phyloP scores from a whole-genome alignment of 805 yeast genomes.

The Debaryomyces tyrocola region DNA sequence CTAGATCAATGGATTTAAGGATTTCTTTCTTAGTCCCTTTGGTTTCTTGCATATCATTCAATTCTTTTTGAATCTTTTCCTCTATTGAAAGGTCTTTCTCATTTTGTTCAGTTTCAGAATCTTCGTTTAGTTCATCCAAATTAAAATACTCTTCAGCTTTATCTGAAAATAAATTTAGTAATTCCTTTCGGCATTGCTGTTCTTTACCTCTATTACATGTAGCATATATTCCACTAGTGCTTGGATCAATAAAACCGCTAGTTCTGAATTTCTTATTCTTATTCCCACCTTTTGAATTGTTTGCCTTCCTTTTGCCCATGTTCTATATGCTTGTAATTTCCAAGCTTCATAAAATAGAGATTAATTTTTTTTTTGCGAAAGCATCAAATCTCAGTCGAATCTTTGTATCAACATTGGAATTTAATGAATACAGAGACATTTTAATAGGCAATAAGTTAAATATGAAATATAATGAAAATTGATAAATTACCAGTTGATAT shows the following conservation, averaged over 20 bases:
- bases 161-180: slow-evolving; percentile 53
- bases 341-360: too few species aligned
- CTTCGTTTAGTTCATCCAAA: slow-evolving; percentile 22
- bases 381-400: too few species aligned
- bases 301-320: slow-evolving; percentile 32
- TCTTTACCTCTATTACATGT: slow-evolving; percentile 86
- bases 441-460: too few species aligned
- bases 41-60: slow-evolving; percentile 56
- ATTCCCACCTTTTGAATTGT: slow-evolving; percentile 17
- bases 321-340: background rate
- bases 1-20: slow-evolving; percentile 60
- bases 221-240: slow-evolving; percentile 83
- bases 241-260: slow-evolving; percentile 69
- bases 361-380: too few species aligned
- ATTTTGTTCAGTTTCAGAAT: slow-evolving; percentile 30
- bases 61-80: slow-evolving; percentile 70
- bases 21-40: slow-evolving; percentile 44
- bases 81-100: slow-evolving; percentile 58
- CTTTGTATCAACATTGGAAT: too few species aligned
- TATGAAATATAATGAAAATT: background rate
- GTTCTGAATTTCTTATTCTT: slow-evolving; percentile 48
- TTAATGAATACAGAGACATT: too few species aligned
- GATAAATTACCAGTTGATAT: slow-evolving; percentile 8
- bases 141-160: slow-evolving; percentile 36
- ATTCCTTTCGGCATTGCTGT: slow-evolving; percentile 71